Percentiles rank a stretch among this genome's conserved stretches.
Conservation (phyloP, 1,139 yeast species). For the Lodderomyces jiufengensis region DNA sequence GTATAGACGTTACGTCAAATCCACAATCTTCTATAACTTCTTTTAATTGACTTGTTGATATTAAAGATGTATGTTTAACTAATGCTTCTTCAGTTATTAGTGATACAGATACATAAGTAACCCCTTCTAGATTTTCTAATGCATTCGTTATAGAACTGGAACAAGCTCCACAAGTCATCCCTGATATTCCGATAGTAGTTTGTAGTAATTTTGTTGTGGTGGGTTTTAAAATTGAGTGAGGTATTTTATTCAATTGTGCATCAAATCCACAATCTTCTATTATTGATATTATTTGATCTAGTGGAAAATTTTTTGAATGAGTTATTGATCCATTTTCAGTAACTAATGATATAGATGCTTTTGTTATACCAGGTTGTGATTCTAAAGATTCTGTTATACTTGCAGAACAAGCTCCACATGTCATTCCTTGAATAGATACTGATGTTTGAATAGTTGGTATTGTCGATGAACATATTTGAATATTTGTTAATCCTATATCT, state of each 20-base stretch:
- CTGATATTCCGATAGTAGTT: conserved; percentile 41
- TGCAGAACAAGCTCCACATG: conserved; percentile 43
- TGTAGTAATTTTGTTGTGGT: conserved; percentile 3
- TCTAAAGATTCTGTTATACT: conserved; percentile 31
- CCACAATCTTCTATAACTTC: conserved; percentile 71
- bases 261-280: conserved; percentile 43
- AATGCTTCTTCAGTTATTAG: conserved; percentile 71
- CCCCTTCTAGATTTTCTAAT: conserved; percentile 47
- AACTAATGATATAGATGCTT: conserved; percentile 31
- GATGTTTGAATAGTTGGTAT: conserved; percentile 10
- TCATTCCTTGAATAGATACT: conserved; percentile 26
- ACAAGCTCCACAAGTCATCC: conserved; percentile 92
- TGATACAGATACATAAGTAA: conserved; percentile 54
- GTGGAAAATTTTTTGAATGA: conserved; percentile 16
- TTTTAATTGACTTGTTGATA: conserved; percentile 34
- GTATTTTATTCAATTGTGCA: conserved; percentile 17
- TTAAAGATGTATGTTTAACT: conserved; percentile 40
- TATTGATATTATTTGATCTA: conserved; percentile 17
- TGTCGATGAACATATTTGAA: conserved; percentile 2
- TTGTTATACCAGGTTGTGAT: conserved; percentile 20
- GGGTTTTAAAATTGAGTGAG: neutral
- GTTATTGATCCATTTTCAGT: conserved; percentile 33
- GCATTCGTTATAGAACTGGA: conserved; percentile 59
- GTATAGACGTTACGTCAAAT: conserved; percentile 50
- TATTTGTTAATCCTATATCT: neutral